phyloP scores from a whole-genome alignment of 2,329 filamentous ascomycete species.

The Pseudofabraea citricarpa region DNA sequence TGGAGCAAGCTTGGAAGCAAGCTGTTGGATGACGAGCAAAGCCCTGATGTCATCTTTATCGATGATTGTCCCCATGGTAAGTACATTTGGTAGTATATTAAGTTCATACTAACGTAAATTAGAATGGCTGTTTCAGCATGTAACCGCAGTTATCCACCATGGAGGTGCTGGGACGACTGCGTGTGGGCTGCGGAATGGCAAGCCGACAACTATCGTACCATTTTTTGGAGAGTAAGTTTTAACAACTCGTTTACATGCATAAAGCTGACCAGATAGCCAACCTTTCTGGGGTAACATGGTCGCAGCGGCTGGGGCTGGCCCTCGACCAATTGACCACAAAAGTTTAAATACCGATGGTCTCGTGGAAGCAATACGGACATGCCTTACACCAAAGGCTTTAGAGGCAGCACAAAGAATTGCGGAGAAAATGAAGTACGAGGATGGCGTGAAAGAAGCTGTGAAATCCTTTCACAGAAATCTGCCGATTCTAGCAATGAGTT shows the following conservation, averaged over 20 bases:
- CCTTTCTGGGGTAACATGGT: slow-evolving; percentile 40
- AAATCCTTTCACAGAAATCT: slow-evolving; percentile 34
- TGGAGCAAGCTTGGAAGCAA: slow-evolving; percentile 29
- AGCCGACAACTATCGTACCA: slow-evolving; percentile 32
- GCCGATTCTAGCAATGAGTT: slow-evolving; percentile 27
- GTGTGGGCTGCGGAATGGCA: slow-evolving; percentile 29
- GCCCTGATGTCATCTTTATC: slow-evolving; percentile 8
- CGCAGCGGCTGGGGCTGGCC: slow-evolving; percentile 33
- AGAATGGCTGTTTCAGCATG: slow-evolving; percentile 31
- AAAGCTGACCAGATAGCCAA: slow-evolving; percentile 18
- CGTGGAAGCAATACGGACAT: slow-evolving; percentile 30
- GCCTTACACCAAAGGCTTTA: slow-evolving; percentile 25
- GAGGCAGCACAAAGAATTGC: slow-evolving; percentile 28
- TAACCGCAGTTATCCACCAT: slow-evolving; percentile 31
- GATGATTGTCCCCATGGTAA: slow-evolving; percentile 10
- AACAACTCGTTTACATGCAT: not conserved
- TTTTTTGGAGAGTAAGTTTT: slow-evolving; percentile 34
- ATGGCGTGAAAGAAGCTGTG: slow-evolving; percentile 33
- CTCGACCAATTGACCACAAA: slow-evolving; percentile 31
- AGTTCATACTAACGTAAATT: not conserved
- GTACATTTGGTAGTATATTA: not conserved
- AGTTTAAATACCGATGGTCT: slow-evolving; percentile 29
- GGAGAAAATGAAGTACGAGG: slow-evolving; percentile 28
- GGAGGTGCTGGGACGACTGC: slow-evolving; percentile 27
- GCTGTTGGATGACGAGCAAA: not conserved